Conservation (phyloP, 257 asterid genomes). For the Lavandula angustifolia region DNA sequence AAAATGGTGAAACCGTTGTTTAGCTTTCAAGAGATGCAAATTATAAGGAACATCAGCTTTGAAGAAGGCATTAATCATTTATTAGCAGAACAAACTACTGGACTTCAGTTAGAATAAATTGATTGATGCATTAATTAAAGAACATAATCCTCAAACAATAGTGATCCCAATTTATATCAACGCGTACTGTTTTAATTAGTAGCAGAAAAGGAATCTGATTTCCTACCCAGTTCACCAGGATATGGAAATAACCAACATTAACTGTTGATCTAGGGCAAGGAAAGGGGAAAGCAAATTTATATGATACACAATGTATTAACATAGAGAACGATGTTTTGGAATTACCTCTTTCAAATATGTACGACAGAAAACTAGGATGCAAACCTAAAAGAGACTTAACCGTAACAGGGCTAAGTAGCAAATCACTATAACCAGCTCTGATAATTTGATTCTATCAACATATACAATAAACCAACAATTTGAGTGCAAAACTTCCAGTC, state of each 20-base stretch:
- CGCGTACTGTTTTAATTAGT: not conserved
- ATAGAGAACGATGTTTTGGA: not conserved
- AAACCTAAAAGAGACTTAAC: not conserved
- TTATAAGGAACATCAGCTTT: not conserved
- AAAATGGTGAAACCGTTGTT: not conserved
- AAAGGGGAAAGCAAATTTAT: not conserved
- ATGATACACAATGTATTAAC: not conserved
- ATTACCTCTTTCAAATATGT: not conserved
- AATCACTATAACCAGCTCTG: not conserved
- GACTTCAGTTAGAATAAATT: not conserved
- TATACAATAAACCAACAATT: not conserved
- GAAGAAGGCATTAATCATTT: constrained; percentile 11
- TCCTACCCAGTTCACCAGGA: constrained; percentile 11
- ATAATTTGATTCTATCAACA: not conserved
- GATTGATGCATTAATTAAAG: not conserved
- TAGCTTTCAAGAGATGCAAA: constrained; percentile 16
- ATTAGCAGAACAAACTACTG: not conserved
- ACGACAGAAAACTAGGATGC: not conserved
- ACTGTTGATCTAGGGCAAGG: not conserved
- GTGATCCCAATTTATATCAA: constrained; percentile 1
- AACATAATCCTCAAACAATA: not conserved
- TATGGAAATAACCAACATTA: not conserved
- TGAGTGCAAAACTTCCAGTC: not conserved
- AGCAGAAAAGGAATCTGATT: constrained; percentile 2
- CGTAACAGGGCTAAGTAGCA: not conserved